Percentiles rank a stretch among this genome's conserved stretches.
Evolutionary conservation across 495 filamentous ascomycete species (phyloP).

Genomic region (Lasiosphaeria miniovina): DNA sequence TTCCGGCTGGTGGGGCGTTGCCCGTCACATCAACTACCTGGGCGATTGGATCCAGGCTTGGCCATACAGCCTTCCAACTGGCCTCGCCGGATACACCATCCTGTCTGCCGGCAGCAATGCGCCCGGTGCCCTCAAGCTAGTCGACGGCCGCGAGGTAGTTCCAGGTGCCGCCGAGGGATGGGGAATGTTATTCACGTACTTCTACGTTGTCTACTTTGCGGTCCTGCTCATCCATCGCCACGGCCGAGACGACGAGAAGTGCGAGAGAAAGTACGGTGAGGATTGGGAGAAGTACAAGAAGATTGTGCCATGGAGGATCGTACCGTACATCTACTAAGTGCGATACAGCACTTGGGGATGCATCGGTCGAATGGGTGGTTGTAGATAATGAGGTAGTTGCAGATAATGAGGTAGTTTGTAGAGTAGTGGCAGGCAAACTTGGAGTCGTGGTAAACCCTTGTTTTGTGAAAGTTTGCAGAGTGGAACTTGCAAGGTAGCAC

Average conservation of each 20-base stretch:
- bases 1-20: constrained; percentile 92
- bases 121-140: constrained; percentile 50
- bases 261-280: constrained; percentile 83
- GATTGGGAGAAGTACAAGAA: constrained; percentile 91
- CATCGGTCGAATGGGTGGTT: too few relatives aligned
- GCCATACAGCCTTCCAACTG: constrained; percentile 89
- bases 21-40: constrained; percentile 96
- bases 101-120: constrained; percentile 47
- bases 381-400: too few relatives aligned
- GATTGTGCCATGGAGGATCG: constrained; percentile 77
- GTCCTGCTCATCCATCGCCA: constrained; percentile 89
- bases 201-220: constrained; percentile 92
- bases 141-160: constrained; percentile 59
- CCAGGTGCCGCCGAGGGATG: constrained; percentile 72
- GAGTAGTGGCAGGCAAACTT: too few relatives aligned
- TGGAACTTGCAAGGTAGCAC: too few relatives aligned
- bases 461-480: too few relatives aligned
- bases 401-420: too few relatives aligned
- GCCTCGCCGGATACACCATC: constrained; percentile 73
- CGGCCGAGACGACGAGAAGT: constrained; percentile 88
- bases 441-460: too few relatives aligned
- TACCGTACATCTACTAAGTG: constrained; percentile 75
- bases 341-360: not conserved
- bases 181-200: constrained; percentile 89
- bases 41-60: constrained; percentile 95